Conservation (phyloP, 2,329 filamentous ascomycete species). For the Aspergillus sp. region DNA sequence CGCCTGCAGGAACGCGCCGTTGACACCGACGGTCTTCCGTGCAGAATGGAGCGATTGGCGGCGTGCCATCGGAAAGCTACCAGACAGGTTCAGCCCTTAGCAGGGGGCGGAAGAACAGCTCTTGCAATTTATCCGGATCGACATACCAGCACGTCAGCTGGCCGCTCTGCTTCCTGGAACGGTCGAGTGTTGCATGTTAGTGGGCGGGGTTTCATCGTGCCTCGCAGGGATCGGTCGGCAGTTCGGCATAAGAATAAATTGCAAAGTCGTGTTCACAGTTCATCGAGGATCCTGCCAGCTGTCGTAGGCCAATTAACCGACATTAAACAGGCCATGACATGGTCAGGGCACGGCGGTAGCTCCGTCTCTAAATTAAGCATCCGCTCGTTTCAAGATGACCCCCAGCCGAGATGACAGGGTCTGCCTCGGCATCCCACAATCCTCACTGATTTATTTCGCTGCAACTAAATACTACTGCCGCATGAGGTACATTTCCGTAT, state of each 20-base stretch:
- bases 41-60: background rate
- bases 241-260: background rate
- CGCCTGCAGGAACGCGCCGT: background rate
- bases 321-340: background rate
- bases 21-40: background rate
- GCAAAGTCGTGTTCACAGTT: background rate
- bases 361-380: background rate
- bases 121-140: constrained; percentile 1
- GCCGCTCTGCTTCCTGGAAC: background rate
- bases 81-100: background rate
- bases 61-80: background rate
- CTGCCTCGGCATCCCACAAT: background rate
- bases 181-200: background rate
- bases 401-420: background rate
- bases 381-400: background rate
- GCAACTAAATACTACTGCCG: background rate
- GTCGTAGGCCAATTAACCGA: background rate
- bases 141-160: background rate
- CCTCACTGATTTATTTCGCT: background rate
- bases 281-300: background rate
- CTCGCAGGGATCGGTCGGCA: background rate
- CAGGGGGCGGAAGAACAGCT: background rate
- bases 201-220: background rate
- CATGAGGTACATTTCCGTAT: background rate
- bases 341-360: background rate